Evolutionary conservation across 176 grass and related monocot species (phyloP), one percentile per base, ranked within the genome.

Genomic region (Melocanna baccifera): DNA sequence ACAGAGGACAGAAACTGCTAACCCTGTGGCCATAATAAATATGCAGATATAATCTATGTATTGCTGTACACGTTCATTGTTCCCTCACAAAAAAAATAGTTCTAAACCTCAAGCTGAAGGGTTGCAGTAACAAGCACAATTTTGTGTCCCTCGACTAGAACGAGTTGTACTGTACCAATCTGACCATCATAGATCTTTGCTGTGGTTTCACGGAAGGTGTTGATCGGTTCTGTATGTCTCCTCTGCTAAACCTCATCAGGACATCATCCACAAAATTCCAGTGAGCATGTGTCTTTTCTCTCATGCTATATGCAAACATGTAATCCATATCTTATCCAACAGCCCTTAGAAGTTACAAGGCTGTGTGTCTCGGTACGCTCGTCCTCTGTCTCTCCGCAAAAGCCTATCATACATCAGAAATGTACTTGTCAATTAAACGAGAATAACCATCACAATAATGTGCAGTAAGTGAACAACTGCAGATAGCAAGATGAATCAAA

Each of bases 231-330:
- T 7, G 83, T 55, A 28, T 95, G 89, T 76, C 96, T 89, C 82
- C 93, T 98, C 77, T 98, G 96, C 25, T 95, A 95, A 55, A 95
- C 76, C 81, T 89, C 79, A 32, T 95, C 89, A 4, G 91, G 91
- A 98, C 89, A 88, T 98, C 96, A 42, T 98, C 96, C 30, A 67
- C 75, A 61, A 95, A 95, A 71, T 92, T 98, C 79, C 96, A 83
- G 87, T 98, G 93, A 65, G 96, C 96, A 88, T 95, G 93, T 51
- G 96, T 98, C 78, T 71, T 98, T 30, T 98, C 96, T 58, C 96
- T 91, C 96, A 98, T 98, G 80, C 96, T 98, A 83, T 98, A 98
- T 53, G 96, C 91, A 92, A 98, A 98, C 93, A 98, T 95, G 67
- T 98, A 98, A 73, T 93, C 93, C 96, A 98, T 98, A 82, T 98